Conservation (phyloP, 495 filamentous ascomycete genomes). For the Cryomyces minteri region DNA sequence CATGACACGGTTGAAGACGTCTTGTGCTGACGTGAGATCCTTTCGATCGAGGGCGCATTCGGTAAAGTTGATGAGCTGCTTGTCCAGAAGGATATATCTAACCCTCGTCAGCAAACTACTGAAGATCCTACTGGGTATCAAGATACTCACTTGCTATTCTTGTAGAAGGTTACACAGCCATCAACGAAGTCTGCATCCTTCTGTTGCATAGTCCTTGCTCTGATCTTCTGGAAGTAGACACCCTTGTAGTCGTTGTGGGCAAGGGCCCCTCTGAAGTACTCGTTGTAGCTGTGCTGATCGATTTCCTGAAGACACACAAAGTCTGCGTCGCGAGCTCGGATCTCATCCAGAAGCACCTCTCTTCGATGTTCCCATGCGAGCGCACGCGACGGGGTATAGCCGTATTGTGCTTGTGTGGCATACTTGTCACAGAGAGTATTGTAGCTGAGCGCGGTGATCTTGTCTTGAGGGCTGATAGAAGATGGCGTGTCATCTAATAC, state of each 20-base stretch:
- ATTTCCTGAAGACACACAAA: slow-evolving; percentile 88
- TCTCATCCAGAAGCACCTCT: slow-evolving; percentile 61
- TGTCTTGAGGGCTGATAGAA: slow-evolving; percentile 27
- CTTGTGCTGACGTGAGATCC: slow-evolving; percentile 87
- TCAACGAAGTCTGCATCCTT: slow-evolving; percentile 75
- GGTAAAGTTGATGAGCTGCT: slow-evolving; percentile 82
- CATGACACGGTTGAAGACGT: slow-evolving; percentile 96
- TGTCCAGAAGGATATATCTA: slow-evolving; percentile 73
- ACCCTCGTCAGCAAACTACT: neutral
- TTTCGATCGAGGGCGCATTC: slow-evolving; percentile 78
- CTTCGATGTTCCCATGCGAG: slow-evolving; percentile 74
- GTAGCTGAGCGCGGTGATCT: slow-evolving; percentile 69
- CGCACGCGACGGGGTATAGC: slow-evolving; percentile 64
- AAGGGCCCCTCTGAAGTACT: slow-evolving; percentile 68
- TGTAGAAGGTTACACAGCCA: slow-evolving; percentile 94
- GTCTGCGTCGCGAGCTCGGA: slow-evolving; percentile 65
- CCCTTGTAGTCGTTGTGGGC: slow-evolving; percentile 80
- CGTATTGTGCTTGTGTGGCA: slow-evolving; percentile 65
- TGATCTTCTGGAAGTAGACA: slow-evolving; percentile 69
- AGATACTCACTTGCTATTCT: slow-evolving; percentile 43
- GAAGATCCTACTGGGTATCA: neutral
- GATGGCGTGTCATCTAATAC: slow-evolving; percentile 39
- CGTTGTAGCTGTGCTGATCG: slow-evolving; percentile 73
- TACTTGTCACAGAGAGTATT: slow-evolving; percentile 90
- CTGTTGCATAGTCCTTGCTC: slow-evolving; percentile 79